Evolutionary conservation across 257 asterid genomes (phyloP), one percentile per base, ranked within the genome.

Genomic region (Petrea volubilis): DNA sequence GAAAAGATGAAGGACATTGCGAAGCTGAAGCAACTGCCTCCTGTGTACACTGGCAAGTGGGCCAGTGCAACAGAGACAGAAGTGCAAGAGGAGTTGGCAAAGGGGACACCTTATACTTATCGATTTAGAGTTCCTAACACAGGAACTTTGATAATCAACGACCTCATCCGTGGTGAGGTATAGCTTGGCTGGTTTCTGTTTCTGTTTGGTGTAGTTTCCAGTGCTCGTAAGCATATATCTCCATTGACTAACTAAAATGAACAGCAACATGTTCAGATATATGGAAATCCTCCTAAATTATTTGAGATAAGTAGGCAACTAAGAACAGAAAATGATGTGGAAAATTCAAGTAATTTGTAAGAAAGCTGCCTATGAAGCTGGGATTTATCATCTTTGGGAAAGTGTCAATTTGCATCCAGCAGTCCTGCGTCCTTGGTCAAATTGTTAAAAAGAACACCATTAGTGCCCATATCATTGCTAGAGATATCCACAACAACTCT

Each of bases 91-190:
- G 95, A 91, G 87, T 70, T 91, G 82, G 84, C 73, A 64, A 91
- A 83, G 80, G 96, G 96, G 74, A 91, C 92, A 14, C 93, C 97
- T 9, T 85, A 78, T 63, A 94, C 99, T 40, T 94, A 88, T 50
- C 83, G 99, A n/a, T 94, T 91, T 72, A 81, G 93, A 74, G 97
- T 94, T 77, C 99, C 99, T 18, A 91, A 77, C 78, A 79, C 81
- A 52, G 97, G 99, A 82, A 76, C 76, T 67, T 76, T 94, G 80
- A 86, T 77, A 76, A 88, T 94, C 44, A 68, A 91, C 12, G 99
- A 94, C 79, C 90, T 94, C 80, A 94, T 94, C 73, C 93, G 97
- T 17, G 96, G 99, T 53, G 95, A 91, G 96, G 97, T 94, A 81
- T 53, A 62, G 24, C 41, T 71, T 75, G 24, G 61, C 41, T 51